Evolutionary conservation across 805 yeast genomes (phyloP), one percentile per base, ranked within the genome.

Genomic region (Limtongia smithiae): DNA sequence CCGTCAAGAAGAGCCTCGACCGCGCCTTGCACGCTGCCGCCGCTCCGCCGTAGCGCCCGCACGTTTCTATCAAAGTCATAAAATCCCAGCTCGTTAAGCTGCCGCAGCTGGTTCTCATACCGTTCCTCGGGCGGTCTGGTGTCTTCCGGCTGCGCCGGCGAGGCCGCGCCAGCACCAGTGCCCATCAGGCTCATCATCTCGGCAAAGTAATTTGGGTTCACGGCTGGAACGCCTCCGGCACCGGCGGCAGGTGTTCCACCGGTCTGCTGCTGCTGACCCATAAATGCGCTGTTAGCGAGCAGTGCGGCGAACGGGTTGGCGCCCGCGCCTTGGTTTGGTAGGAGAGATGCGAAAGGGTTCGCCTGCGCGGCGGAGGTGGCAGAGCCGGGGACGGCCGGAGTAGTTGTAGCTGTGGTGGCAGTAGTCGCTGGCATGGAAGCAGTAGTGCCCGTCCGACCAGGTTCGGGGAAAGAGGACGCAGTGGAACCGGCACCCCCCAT

Each of bases 21-120:
- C 9, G 98, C 98, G 39, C 97, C 97, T 70, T 91, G 96, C 22
- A 91, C 97, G 55, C 90, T 86, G 7, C 98, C 98, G 30, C 98
- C 98, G 47, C 91, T 81, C 70, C 97, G 81, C 71, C 97, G 81
- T 61, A 93, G 76, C 1, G 97, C 97, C 25, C 81, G 82, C 21
- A 93, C 89, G 64, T 93, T 93, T 59, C 86, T 77, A 59, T 91
- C 97, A 65, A 91, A 91, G 59, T 91, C 97, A 59, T 79, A 80
- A 71, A 91, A 91, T 5, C 93, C 93, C 77, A 85, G 82, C 62
- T 85, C 91, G 63, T 83, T 85, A 61, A 83, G 71, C 63, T 84
- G 91, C 60, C 85, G 78, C 55, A 83, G 69, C 65, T 83, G 93
- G 2, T 74, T 57, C 63, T 81, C 90, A 64, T 79, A 85, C 42